Percentiles rank a stretch among this genome's conserved stretches.
Evolutionary conservation across 2,329 filamentous ascomycete genomes (phyloP).

Genomic region (Colletotrichum scovillei): DNA sequence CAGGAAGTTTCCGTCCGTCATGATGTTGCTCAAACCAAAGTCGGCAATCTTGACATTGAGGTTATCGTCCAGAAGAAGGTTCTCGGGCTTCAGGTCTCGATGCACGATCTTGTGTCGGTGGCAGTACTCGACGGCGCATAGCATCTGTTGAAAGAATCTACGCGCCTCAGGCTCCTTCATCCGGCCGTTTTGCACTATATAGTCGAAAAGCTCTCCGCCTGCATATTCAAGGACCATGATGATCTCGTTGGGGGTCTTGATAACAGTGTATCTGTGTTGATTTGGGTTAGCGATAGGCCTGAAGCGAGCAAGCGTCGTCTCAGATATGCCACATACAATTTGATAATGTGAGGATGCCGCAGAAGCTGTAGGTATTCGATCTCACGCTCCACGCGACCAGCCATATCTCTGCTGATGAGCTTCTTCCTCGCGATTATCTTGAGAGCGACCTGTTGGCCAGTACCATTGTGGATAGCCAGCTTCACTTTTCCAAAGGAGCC

Average conservation of each 20-base stretch:
- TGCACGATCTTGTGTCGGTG: slow-evolving; percentile 99
- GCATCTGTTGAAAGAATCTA: slow-evolving; percentile 98
- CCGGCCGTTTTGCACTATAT: slow-evolving; percentile 93
- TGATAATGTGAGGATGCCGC: slow-evolving; percentile 98
- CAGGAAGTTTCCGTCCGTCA: slow-evolving; percentile 99
- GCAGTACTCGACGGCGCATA: slow-evolving; percentile 98
- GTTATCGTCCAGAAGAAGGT: slow-evolving; percentile 91
- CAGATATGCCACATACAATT: slow-evolving; percentile 72
- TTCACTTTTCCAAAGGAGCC: slow-evolving; percentile 99
- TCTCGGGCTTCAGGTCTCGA: slow-evolving; percentile 96
- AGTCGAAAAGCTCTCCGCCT: slow-evolving; percentile 96
- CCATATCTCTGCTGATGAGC: slow-evolving; percentile 97
- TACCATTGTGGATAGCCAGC: slow-evolving; percentile 91
- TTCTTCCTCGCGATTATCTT: slow-evolving; percentile 98
- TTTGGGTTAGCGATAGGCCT: slow-evolving; percentile 2
- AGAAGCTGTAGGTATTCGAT: slow-evolving; percentile 97
- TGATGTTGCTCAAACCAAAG: slow-evolving; percentile 98
- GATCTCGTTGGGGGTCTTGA: slow-evolving; percentile 93
- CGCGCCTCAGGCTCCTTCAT: slow-evolving; percentile 94
- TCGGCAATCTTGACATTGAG: slow-evolving; percentile 99
- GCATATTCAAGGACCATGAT: slow-evolving; percentile 99
- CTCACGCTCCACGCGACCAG: slow-evolving; percentile 94
- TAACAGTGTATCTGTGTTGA: slow-evolving; percentile 85
- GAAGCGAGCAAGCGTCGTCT: background rate
- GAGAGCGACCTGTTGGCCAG: slow-evolving; percentile 93